Evolutionary conservation across 805 yeast genomes (phyloP).

Genomic region (Metschnikowia kofuensis): DNA sequence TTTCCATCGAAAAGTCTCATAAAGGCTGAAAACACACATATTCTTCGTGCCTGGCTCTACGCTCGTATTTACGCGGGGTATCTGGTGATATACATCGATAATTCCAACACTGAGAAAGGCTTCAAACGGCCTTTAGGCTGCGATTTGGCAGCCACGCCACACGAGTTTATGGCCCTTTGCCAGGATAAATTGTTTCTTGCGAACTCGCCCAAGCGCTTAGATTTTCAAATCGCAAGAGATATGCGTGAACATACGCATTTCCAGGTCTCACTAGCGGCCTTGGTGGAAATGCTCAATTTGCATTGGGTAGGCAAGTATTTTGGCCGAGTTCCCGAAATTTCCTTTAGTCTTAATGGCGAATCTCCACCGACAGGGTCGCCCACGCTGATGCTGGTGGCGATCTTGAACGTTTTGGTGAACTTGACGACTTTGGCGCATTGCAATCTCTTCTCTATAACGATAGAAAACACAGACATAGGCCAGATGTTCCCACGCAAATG

Average conservation of each 20-base stretch:
- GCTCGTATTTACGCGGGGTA: too few species aligned
- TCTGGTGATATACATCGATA: too few species aligned
- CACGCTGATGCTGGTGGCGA: slow-evolving; percentile 27
- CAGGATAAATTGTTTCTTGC: too few species aligned
- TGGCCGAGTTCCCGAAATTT: slow-evolving; percentile 17
- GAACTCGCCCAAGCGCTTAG: too few species aligned
- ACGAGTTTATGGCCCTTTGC: too few species aligned
- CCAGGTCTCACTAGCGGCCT: slow-evolving; percentile 12
- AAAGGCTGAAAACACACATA: too few species aligned
- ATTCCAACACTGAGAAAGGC: too few species aligned
- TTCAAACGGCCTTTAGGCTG: too few species aligned
- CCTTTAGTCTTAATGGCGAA: slow-evolving; percentile 28
- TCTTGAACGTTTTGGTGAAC: slow-evolving; percentile 27
- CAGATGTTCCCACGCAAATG: slow-evolving; percentile 29
- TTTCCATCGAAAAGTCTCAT: too few species aligned
- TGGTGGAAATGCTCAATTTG: slow-evolving; percentile 12
- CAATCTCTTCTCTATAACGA: slow-evolving; percentile 22
- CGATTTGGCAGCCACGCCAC: too few species aligned
- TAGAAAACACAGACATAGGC: slow-evolving; percentile 36
- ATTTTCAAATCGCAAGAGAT: too few species aligned
- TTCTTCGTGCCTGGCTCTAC: too few species aligned
- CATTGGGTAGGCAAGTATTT: slow-evolving; percentile 7
- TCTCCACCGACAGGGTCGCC: slow-evolving; percentile 28
- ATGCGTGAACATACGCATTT: slow-evolving; percentile 1
- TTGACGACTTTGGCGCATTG: slow-evolving; percentile 17